Conservation (phyloP, 2,329 filamentous ascomycete species). For the Ambrosiella xylebori region DNA sequence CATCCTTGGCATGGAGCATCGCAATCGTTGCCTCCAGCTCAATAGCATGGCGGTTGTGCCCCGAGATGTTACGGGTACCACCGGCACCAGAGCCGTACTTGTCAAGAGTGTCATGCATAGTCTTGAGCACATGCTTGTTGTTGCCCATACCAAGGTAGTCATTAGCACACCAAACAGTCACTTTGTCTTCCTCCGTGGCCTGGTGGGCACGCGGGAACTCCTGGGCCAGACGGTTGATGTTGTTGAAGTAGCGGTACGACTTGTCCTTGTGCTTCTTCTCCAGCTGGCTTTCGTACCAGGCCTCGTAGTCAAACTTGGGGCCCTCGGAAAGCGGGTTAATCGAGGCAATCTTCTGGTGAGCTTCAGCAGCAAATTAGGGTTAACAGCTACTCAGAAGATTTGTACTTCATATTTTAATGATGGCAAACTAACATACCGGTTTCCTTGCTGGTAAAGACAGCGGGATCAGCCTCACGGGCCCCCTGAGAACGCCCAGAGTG, state of each 20-base stretch:
- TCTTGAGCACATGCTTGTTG: conserved; percentile 68
- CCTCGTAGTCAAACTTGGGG: conserved; percentile 74
- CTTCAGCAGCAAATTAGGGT: neutral
- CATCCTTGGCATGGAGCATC: conserved; percentile 79
- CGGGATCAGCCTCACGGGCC: conserved; percentile 11
- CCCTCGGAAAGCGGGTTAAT: conserved; percentile 16
- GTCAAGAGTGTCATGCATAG: conserved; percentile 90
- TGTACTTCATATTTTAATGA: neutral
- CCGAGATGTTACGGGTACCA: conserved; percentile 92
- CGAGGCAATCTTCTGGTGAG: conserved; percentile 12
- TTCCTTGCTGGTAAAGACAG: conserved; percentile 11
- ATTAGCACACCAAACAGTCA: conserved; percentile 98
- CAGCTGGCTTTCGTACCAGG: conserved; percentile 72
- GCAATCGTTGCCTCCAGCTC: conserved; percentile 67
- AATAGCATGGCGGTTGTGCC: conserved; percentile 90
- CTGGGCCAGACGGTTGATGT: conserved; percentile 95
- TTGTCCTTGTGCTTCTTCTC: conserved; percentile 99
- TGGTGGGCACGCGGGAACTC: conserved; percentile 94
- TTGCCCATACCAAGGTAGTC: conserved; percentile 97
- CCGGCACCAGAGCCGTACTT: conserved; percentile 90
- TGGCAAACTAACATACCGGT: conserved; percentile 6
- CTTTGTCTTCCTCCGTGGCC: conserved; percentile 61
- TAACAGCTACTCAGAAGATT: neutral
- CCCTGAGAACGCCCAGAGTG: conserved; percentile 7
- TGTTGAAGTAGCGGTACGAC: conserved; percentile 99